A percentile compares a stretch with the other conserved stretches of the same genome.
phyloP scores from a whole-genome alignment of 331 rosid genomes.

The Dryas integrifolia region DNA sequence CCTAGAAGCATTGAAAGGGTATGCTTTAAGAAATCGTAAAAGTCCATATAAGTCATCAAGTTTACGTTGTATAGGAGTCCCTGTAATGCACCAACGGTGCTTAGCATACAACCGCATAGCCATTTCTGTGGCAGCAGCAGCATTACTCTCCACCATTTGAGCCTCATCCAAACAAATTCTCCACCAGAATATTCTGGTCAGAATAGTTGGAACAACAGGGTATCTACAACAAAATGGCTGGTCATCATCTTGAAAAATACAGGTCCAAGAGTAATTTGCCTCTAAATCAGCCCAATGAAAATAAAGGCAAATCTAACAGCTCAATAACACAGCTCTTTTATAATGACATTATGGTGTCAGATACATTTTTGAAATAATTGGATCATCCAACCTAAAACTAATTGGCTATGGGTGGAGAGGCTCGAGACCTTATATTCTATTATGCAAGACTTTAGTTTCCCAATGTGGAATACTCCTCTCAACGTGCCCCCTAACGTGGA shows the following conservation, averaged over 20 bases:
- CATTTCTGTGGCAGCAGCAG: conserved; percentile 84
- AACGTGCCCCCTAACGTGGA: no score
- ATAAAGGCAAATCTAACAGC: conserved; percentile 6
- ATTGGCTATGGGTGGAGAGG: no score
- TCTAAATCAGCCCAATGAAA: conserved; percentile 9
- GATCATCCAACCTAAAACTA: no score
- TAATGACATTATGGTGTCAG: neutral
- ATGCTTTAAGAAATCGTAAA: conserved; percentile 66
- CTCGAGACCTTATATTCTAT: no score
- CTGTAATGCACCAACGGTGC: conserved; percentile 91
- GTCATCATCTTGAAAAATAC: conserved; percentile 17
- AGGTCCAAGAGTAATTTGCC: neutral
- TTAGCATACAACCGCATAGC: conserved; percentile 74
- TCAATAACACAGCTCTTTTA: conserved; percentile 1
- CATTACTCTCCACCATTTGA: conserved; percentile 96
- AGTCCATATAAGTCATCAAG: conserved; percentile 91
- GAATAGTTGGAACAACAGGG: conserved; percentile 87
- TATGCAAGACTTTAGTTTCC: no score
- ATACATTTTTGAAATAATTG: neutral
- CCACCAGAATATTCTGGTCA: conserved; percentile 97
- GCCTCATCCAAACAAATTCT: conserved; percentile 97
- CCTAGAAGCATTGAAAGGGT: conserved; percentile 71
- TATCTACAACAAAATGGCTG: conserved; percentile 48
- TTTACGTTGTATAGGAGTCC: conserved; percentile 93
- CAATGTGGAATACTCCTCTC: no score